phyloP scores from a whole-genome alignment of 495 filamentous ascomycete genomes.

The Penicillium silybi region DNA sequence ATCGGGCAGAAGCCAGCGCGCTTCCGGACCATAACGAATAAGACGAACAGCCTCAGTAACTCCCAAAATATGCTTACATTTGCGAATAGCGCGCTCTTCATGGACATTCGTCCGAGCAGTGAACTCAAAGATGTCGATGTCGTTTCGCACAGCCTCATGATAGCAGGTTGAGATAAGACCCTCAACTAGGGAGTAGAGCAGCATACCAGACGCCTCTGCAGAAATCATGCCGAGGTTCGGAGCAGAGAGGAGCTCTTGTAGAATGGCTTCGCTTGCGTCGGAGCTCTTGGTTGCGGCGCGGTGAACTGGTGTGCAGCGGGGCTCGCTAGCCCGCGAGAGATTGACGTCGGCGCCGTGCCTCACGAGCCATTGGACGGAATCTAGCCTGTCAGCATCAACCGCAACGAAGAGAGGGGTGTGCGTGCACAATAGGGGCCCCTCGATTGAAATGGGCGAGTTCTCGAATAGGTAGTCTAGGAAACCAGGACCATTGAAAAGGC shows the following conservation, averaged over 20 bases:
- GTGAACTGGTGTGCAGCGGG: background rate
- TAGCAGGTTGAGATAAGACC: background rate
- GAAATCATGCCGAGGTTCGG: background rate
- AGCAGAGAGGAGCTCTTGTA: background rate
- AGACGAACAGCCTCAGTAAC: background rate
- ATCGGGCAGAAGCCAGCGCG: too few relatives aligned
- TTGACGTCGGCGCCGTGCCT: background rate
- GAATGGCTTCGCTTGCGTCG: background rate
- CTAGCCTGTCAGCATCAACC: background rate
- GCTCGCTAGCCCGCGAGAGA: background rate
- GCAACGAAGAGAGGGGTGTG: background rate
- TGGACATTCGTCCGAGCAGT: background rate
- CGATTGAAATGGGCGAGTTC: background rate
- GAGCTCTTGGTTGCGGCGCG: background rate
- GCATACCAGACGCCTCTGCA: background rate
- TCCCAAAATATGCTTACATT: background rate
- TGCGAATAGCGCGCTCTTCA: background rate
- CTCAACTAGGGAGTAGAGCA: background rate
- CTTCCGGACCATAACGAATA: too few relatives aligned
- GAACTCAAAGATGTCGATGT: background rate
- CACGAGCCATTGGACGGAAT: background rate
- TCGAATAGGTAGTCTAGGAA: conserved; percentile 8
- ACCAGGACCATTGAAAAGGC: background rate
- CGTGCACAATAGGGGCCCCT: background rate
- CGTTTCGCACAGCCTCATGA: background rate